Evolutionary conservation across 2,329 filamentous ascomycete genomes (phyloP).

Genomic region (Pseudogymnoascus sp.): DNA sequence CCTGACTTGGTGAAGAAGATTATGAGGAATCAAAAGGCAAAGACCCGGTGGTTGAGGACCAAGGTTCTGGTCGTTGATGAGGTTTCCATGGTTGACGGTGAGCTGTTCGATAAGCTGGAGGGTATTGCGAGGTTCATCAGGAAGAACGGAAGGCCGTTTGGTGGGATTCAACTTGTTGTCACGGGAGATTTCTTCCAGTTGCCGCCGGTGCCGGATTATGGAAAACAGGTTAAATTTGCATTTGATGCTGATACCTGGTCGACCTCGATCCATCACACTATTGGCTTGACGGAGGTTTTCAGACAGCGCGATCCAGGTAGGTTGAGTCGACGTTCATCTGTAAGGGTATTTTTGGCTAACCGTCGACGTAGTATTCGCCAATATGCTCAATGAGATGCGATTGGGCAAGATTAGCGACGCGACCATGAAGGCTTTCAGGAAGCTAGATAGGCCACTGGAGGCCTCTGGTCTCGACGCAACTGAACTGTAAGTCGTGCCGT

Average conservation of each 20-base stretch:
- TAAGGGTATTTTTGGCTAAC: not conserved
- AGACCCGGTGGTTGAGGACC: conserved; percentile 78
- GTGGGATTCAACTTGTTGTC: conserved; percentile 89
- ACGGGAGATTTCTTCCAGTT: conserved; percentile 98
- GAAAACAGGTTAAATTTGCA: conserved; percentile 72
- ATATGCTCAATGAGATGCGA: conserved; percentile 97
- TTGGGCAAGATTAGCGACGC: conserved; percentile 69
- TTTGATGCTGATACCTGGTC: conserved; percentile 90
- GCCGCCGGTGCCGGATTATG: conserved; percentile 76
- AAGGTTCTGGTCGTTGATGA: conserved; percentile 89
- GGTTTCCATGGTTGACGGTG: conserved; percentile 96
- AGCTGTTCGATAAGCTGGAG: conserved; percentile 93
- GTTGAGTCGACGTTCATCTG: conserved; percentile 16
- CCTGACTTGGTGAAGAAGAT: conserved; percentile 82
- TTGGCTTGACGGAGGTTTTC: conserved; percentile 90
- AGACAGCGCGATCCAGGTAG: conserved; percentile 76
- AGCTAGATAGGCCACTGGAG: conserved; percentile 59
- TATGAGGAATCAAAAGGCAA: conserved; percentile 77
- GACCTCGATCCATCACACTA: conserved; percentile 89
- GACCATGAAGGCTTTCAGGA: conserved; percentile 69
- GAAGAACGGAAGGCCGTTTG: conserved; percentile 88
- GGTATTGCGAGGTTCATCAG: conserved; percentile 75
- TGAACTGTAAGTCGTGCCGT: conserved; percentile 51
- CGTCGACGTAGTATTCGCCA: conserved; percentile 60
- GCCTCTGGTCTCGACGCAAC: conserved; percentile 73